A percentile compares a stretch with the other conserved stretches of the same genome.
These are phyloP conservation scores for Thermothelomyces thermophilus DNA, from an alignment of 2,329 filamentous ascomycete species.

Conservation along the genomic window DNA sequence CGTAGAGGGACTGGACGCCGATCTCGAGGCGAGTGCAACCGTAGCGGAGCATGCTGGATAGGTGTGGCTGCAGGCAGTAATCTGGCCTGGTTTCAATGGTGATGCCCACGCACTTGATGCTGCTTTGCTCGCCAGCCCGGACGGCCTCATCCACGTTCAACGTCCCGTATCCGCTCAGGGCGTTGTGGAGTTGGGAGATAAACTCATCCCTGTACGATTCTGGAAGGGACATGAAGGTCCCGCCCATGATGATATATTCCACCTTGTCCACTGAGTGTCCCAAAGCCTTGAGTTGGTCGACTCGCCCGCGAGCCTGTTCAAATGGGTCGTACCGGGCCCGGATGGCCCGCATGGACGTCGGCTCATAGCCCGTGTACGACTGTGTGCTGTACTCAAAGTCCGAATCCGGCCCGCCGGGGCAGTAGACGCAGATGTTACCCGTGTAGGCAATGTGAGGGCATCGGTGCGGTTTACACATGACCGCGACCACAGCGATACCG, in stretches of 20 bases:
- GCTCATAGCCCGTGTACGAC: constrained; percentile 97
- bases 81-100: constrained; percentile 97
- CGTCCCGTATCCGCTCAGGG: constrained; percentile 90
- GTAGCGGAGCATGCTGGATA: constrained; percentile 95
- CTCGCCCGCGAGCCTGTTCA: constrained; percentile 89
- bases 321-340: constrained; percentile 96
- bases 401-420: constrained; percentile 91
- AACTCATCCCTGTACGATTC: constrained; percentile 87
- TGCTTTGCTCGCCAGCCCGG: constrained; percentile 89
- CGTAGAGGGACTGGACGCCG: constrained; percentile 93
- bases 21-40: constrained; percentile 92
- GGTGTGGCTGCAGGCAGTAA: constrained; percentile 92
- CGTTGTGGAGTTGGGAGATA: constrained; percentile 93
- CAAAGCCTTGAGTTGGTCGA: constrained; percentile 92
- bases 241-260: constrained; percentile 99
- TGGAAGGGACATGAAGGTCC: constrained; percentile 95
- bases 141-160: constrained; percentile 94
- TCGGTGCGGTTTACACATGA: constrained; percentile 98
- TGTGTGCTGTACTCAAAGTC: constrained; percentile 99
- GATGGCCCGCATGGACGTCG: constrained; percentile 97
- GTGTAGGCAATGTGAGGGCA: constrained; percentile 98
- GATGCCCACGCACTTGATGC: constrained; percentile 95
- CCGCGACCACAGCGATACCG: constrained; percentile 94
- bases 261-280: constrained; percentile 98
- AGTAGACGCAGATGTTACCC: constrained; percentile 98